Conservation (phyloP, 1,284 basidiomycete genomes). For the Tilletia caries region DNA sequence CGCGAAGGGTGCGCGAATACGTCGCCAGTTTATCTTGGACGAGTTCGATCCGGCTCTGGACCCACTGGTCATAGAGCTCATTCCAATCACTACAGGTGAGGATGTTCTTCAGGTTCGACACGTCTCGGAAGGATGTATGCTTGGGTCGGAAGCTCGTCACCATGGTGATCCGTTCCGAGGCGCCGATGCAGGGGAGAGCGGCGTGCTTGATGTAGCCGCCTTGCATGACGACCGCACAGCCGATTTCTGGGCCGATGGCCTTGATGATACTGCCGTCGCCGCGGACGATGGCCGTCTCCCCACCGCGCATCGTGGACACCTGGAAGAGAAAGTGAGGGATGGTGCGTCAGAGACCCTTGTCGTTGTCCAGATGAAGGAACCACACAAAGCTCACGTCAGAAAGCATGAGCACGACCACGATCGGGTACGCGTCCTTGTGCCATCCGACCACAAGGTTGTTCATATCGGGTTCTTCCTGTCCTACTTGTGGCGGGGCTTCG, state of each 20-base stretch:
- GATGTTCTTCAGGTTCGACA: slow-evolving; percentile 36
- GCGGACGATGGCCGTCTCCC: slow-evolving; percentile 38
- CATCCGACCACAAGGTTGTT: slow-evolving; percentile 18
- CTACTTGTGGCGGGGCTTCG: background rate
- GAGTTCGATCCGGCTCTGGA: slow-evolving; percentile 14
- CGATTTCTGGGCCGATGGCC: slow-evolving; percentile 39
- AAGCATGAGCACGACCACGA: slow-evolving; percentile 43
- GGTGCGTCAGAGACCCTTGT: background rate
- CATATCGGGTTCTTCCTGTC: slow-evolving; percentile 4
- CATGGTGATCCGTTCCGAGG: slow-evolving; percentile 42
- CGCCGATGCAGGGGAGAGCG: slow-evolving; percentile 32
- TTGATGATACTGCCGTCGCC: slow-evolving; percentile 37
- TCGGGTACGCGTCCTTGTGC: slow-evolving; percentile 31
- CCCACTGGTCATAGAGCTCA: slow-evolving; percentile 21
- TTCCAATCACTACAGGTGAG: slow-evolving; percentile 20
- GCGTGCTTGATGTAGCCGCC: slow-evolving; percentile 39
- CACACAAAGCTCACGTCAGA: slow-evolving; percentile 21
- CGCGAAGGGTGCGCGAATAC: background rate
- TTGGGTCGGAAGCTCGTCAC: slow-evolving; percentile 43
- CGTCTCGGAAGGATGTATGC: slow-evolving; percentile 29
- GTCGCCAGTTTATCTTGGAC: slow-evolving; percentile 17
- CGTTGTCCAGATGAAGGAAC: background rate
- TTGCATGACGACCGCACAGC: slow-evolving; percentile 36
- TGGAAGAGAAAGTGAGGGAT: background rate
- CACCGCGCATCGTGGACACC: slow-evolving; percentile 34